These are phyloP conservation scores for Cryptosporidium bovis DNA, from an alignment of 169 alveolate genomes.

Conservation along the genomic window DNA sequence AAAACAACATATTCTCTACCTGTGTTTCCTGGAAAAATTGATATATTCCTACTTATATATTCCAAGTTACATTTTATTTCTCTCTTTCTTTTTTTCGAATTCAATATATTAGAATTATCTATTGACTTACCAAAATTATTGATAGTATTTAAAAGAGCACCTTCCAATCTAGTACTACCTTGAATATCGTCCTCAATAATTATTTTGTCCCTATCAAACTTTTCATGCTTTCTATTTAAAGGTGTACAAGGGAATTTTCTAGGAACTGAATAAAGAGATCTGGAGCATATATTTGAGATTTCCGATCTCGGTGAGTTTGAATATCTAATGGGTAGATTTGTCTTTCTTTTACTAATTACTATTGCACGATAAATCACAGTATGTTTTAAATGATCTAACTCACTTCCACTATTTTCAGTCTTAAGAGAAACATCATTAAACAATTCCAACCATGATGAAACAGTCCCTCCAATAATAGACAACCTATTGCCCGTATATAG, in stretches of 20 bases:
- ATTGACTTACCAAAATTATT: not conserved
- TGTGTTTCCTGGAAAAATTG: slow-evolving; percentile 56
- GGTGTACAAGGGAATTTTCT: slow-evolving; percentile 64
- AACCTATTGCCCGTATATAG: not conserved
- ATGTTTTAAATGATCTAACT: not conserved
- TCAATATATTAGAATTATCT: slow-evolving; percentile 1
- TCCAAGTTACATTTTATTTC: slow-evolving; percentile 30
- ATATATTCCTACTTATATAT: slow-evolving; percentile 6
- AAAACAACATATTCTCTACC: slow-evolving; percentile 66
- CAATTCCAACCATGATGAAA: slow-evolving; percentile 13
- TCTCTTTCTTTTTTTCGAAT: slow-evolving; percentile 19
- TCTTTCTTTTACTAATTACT: slow-evolving; percentile 11
- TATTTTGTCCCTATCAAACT: slow-evolving; percentile 6
- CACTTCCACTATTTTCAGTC: not conserved
- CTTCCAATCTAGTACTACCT: slow-evolving; percentile 28
- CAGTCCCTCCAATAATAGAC: slow-evolving; percentile 6
- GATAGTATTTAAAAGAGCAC: slow-evolving; percentile 12
- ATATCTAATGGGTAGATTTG: slow-evolving; percentile 58
- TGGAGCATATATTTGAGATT: slow-evolving; percentile 9
- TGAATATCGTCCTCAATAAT: not conserved
- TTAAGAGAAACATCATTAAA: slow-evolving; percentile 4
- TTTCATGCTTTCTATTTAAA: slow-evolving; percentile 28
- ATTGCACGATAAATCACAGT: not conserved
- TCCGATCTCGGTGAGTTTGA: slow-evolving; percentile 48
- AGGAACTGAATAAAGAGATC: slow-evolving; percentile 18